A percentile compares a stretch with the other conserved stretches of the same genome.
Evolutionary conservation across 176 grass and related monocot genomes (phyloP).

Genomic region (Saccharum spontaneum): DNA sequence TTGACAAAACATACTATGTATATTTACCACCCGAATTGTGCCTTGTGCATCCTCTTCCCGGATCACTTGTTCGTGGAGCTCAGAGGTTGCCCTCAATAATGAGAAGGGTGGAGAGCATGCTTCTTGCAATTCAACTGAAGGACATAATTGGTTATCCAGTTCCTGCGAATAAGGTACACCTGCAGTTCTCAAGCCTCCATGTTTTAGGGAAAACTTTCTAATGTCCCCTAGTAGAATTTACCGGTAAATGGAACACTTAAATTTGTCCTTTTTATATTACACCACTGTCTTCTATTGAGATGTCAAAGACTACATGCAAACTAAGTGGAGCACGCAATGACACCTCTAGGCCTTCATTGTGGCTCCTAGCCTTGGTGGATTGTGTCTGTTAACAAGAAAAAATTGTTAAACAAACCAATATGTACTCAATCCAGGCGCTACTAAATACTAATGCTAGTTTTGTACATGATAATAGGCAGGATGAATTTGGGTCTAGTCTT

Average conservation of each 20-base stretch:
- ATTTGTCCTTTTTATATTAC: constrained; percentile 10
- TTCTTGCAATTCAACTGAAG: constrained; percentile 98
- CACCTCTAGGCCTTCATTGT: not conserved
- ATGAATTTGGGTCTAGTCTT: not conserved
- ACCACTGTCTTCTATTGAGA: constrained; percentile 10
- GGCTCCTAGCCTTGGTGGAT: constrained; percentile 8
- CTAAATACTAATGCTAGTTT: not conserved
- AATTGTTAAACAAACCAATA: not conserved
- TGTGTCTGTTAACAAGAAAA: not conserved
- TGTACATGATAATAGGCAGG: not conserved
- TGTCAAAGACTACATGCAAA: constrained; percentile 22
- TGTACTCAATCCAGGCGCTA: not conserved
- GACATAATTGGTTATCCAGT: constrained; percentile 89
- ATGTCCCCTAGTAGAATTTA: not conserved
- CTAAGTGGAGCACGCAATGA: not conserved
- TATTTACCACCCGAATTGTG: constrained; percentile 96
- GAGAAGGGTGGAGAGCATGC: constrained; percentile 97
- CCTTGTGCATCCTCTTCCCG: constrained; percentile 91
- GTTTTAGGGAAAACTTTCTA: not conserved
- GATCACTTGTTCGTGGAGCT: constrained; percentile 83
- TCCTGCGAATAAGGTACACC: constrained; percentile 70
- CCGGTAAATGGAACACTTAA: not conserved
- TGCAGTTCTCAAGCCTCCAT: not conserved
- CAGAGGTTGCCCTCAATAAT: constrained; percentile 97
- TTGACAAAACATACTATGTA: constrained; percentile 99